Conservation (phyloP, 139 green algal species). For the Micractinium conductrix region DNA sequence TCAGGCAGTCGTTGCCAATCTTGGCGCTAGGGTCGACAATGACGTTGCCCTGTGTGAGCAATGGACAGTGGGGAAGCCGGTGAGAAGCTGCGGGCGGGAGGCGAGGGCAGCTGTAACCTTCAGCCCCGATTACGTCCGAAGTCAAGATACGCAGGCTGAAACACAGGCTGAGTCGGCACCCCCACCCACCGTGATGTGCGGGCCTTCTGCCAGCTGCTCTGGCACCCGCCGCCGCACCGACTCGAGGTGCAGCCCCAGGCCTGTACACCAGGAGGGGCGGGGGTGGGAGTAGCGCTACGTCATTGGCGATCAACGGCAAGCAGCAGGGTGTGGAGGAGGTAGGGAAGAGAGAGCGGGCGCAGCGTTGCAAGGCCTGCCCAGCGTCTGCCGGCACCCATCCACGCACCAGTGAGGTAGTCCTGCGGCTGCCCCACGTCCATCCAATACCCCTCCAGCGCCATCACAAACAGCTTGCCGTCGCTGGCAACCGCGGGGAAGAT, state of each 20-base stretch:
- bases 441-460: constrained; percentile 95
- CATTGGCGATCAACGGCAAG: too few relatives aligned
- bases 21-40: constrained; percentile 80
- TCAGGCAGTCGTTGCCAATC: constrained; percentile 85
- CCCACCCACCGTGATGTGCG: constrained; percentile 38
- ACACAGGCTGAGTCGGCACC: too few relatives aligned
- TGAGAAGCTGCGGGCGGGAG: not conserved
- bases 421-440: constrained; percentile 99
- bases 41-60: constrained; percentile 66
- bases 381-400: not conserved
- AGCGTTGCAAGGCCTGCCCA: not conserved
- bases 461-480: constrained; percentile 87
- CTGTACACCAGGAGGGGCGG: too few relatives aligned
- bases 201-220: constrained; percentile 62
- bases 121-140: too few relatives aligned
- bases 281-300: too few relatives aligned
- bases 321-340: not conserved
- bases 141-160: too few relatives aligned
- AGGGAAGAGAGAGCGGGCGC: not conserved
- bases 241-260: constrained; percentile 89
- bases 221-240: constrained; percentile 67
- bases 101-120: not conserved
- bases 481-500: constrained; percentile 90
- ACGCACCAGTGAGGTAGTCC: constrained; percentile 83
- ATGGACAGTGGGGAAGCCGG: not conserved